These are phyloP conservation scores for Ganoderma leucocontextum DNA, from an alignment of 1,284 basidiomycete genomes.

Conservation along the genomic window DNA sequence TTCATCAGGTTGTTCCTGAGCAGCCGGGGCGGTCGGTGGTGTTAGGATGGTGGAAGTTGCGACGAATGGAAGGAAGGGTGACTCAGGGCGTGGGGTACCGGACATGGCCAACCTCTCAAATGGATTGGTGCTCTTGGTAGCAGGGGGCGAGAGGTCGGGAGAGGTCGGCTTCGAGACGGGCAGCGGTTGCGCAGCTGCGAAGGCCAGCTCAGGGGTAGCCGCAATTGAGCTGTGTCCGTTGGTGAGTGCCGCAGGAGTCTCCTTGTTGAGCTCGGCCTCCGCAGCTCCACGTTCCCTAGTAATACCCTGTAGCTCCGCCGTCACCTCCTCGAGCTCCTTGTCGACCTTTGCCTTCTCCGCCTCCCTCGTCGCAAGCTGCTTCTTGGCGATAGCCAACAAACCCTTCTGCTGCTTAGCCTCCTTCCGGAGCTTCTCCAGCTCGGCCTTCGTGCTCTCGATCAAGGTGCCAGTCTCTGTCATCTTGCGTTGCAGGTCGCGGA, in stretches of 20 bases:
- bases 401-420: constrained; percentile 97
- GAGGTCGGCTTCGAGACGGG: constrained; percentile 76
- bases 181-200: constrained; percentile 74
- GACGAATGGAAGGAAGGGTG: constrained; percentile 62
- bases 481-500: constrained; percentile 84
- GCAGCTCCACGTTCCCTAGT: constrained; percentile 66
- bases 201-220: constrained; percentile 49
- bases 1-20: constrained; percentile 21
- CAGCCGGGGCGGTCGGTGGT: constrained; percentile 34
- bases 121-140: constrained; percentile 87
- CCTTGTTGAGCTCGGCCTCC: constrained; percentile 57
- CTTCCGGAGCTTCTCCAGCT: constrained; percentile 91
- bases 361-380: constrained; percentile 91
- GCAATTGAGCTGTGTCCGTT: constrained; percentile 39
- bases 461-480: constrained; percentile 86
- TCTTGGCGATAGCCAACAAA: constrained; percentile 91
- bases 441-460: constrained; percentile 74
- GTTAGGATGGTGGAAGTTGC: constrained; percentile 44
- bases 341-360: constrained; percentile 75
- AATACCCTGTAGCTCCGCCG: constrained; percentile 59
- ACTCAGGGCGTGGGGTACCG: constrained; percentile 60
- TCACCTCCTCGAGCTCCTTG: constrained; percentile 75
- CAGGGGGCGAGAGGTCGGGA: constrained; percentile 56
- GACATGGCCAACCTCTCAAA: constrained; percentile 81
- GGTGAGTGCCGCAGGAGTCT: constrained; percentile 25